Evolutionary conservation across 2,329 filamentous ascomycete species (phyloP).

Genomic region (Aureobasidium namibiae): DNA sequence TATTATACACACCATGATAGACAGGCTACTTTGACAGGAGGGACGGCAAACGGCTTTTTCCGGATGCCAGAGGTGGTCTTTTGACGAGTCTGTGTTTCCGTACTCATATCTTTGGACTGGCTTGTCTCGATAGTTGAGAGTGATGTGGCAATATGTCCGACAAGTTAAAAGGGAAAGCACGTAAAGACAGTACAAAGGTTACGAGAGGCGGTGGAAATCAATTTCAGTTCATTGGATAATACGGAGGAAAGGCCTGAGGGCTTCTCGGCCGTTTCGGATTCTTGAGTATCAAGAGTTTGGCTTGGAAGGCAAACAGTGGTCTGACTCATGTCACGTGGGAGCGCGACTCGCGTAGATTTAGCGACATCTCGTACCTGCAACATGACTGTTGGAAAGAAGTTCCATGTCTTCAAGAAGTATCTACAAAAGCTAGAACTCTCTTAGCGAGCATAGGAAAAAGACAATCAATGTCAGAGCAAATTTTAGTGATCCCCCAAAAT

Average conservation of each 20-base stretch:
- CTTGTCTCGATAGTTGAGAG: neutral
- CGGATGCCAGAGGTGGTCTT: slow-evolving; percentile 6
- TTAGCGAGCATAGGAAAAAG: neutral
- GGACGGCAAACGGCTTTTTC: slow-evolving; percentile 7
- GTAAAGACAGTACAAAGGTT: neutral
- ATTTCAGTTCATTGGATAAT: neutral
- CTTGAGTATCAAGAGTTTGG: neutral
- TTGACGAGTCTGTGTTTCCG: neutral
- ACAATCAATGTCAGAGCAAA: neutral
- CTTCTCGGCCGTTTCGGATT: neutral
- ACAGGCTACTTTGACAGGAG: slow-evolving; percentile 10
- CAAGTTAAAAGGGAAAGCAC: neutral
- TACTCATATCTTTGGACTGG: neutral
- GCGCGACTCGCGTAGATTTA: neutral
- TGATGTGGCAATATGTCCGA: neutral
- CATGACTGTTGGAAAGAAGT: neutral
- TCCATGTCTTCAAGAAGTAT: neutral
- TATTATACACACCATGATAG: slow-evolving; percentile 2
- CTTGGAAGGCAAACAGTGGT: neutral
- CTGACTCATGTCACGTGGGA: neutral
- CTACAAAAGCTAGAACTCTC: neutral
- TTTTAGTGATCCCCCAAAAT: neutral
- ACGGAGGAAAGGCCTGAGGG: neutral
- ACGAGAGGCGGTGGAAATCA: neutral
- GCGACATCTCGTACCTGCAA: neutral